A percentile compares a stretch with the other conserved stretches of the same genome.
These are phyloP conservation scores for slime mould (Dictyostelium discoideum) DNA, from an alignment of 78 protist species.

Conservation along the genomic window DNA sequence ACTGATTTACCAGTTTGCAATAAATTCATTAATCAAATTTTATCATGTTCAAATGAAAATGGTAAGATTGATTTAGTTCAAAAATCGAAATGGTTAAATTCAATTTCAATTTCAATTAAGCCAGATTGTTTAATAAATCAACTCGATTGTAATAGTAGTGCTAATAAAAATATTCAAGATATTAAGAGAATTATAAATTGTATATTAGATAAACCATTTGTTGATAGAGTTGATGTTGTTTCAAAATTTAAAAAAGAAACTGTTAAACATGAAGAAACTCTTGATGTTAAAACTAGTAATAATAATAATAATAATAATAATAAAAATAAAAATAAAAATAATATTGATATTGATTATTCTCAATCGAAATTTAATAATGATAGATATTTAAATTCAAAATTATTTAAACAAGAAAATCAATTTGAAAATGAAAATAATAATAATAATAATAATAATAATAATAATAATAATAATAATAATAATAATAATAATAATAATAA, in stretches of 20 bases:
- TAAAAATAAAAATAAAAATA: neutral
- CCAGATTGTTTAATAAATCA: neutral
- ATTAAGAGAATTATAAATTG: constrained; percentile 9
- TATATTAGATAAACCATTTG: constrained; percentile 17
- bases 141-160: neutral
- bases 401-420: neutral
- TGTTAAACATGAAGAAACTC: neutral
- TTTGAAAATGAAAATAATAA: neutral
- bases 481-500: too few relatives aligned
- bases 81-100: constrained; percentile 54
- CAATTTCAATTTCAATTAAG: constrained; percentile 29
- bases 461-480: too few relatives aligned
- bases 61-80: neutral
- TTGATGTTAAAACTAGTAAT: neutral
- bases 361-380: neutral
- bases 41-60: constrained; percentile 2
- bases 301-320: neutral
- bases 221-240: constrained; percentile 38
- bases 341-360: neutral
- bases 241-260: neutral
- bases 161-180: neutral
- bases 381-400: neutral
- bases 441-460: neutral
- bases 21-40: neutral
- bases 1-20: constrained; percentile 46